These are phyloP conservation scores for Saccharomycopsis babjevae DNA, from an alignment of 805 yeast genomes.

Conservation along the genomic window DNA sequence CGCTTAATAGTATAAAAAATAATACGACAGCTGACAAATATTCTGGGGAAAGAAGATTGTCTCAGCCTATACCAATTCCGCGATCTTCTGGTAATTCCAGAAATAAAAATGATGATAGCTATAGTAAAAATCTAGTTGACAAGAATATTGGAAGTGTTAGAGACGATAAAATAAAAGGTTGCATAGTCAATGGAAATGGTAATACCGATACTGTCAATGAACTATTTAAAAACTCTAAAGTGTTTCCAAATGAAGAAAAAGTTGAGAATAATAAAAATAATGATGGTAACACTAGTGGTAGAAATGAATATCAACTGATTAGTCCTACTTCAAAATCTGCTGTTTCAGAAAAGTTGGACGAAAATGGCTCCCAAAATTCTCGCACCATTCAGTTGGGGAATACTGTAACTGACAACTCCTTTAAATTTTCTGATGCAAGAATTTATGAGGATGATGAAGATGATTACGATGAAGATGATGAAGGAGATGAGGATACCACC, in stretches of 20 bases:
- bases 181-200: neutral
- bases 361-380: neutral
- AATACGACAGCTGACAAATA: neutral
- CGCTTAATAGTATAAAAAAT: neutral
- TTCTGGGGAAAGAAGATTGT: neutral
- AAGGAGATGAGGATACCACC: neutral
- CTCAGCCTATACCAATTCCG: neutral
- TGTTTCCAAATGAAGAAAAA: neutral
- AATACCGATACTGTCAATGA: neutral
- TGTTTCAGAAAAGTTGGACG: neutral
- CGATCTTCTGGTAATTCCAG: neutral
- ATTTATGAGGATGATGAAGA: constrained; percentile 7
- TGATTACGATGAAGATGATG: neutral
- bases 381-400: neutral
- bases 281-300: neutral
- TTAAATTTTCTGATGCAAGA: neutral
- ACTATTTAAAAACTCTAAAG: neutral
- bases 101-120: neutral
- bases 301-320: neutral
- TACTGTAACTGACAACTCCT: neutral
- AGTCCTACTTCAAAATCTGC: neutral
- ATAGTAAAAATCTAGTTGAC: neutral
- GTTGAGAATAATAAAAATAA: neutral
- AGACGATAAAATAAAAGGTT: neutral
- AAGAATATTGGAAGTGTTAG: neutral